These are phyloP conservation scores for Pleurotus giganteus DNA, from an alignment of 768 basidiomycete species.

Conservation along the genomic window DNA sequence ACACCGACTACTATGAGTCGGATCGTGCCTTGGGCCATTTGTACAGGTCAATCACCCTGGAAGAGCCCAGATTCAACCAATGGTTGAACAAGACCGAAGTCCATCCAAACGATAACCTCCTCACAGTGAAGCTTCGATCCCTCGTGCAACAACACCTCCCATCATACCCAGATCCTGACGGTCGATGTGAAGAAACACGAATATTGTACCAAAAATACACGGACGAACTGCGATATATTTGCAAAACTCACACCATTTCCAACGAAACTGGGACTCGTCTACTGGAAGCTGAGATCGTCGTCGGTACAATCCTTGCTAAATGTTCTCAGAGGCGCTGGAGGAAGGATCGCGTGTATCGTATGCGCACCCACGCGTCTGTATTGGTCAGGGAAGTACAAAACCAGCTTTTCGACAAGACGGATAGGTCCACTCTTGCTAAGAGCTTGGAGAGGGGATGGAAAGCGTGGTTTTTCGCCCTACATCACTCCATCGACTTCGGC, in stretches of 20 bases:
- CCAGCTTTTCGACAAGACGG: slow-evolving; percentile 29
- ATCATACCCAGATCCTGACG: slow-evolving; percentile 20
- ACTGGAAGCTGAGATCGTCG: slow-evolving; percentile 70
- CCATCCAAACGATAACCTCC: slow-evolving; percentile 24
- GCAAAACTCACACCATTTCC: slow-evolving; percentile 64
- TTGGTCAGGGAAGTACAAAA: slow-evolving; percentile 51
- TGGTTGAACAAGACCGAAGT: slow-evolving; percentile 28
- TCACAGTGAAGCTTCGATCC: slow-evolving; percentile 21
- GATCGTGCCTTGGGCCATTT: slow-evolving; percentile 67
- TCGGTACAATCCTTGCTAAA: slow-evolving; percentile 72
- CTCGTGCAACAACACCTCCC: slow-evolving; percentile 28
- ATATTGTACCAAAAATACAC: slow-evolving; percentile 50
- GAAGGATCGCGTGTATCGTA: slow-evolving; percentile 55
- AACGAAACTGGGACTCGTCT: slow-evolving; percentile 53
- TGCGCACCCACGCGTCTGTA: slow-evolving; percentile 53
- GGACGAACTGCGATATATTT: slow-evolving; percentile 70
- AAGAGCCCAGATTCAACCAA: slow-evolving; percentile 27
- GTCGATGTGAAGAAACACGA: slow-evolving; percentile 25
- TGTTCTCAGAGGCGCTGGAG: slow-evolving; percentile 63
- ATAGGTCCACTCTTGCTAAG: slow-evolving; percentile 28
- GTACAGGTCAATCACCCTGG: slow-evolving; percentile 59
- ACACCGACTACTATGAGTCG: slow-evolving; percentile 71
- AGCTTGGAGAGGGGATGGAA: slow-evolving; percentile 58
- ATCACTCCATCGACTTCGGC: slow-evolving; percentile 41
- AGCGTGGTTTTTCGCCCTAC: slow-evolving; percentile 58